Evolutionary conservation across 352 stramenopile species (phyloP), one percentile per base, ranked within the genome.

Genomic region (Phytopythium vexans): DNA sequence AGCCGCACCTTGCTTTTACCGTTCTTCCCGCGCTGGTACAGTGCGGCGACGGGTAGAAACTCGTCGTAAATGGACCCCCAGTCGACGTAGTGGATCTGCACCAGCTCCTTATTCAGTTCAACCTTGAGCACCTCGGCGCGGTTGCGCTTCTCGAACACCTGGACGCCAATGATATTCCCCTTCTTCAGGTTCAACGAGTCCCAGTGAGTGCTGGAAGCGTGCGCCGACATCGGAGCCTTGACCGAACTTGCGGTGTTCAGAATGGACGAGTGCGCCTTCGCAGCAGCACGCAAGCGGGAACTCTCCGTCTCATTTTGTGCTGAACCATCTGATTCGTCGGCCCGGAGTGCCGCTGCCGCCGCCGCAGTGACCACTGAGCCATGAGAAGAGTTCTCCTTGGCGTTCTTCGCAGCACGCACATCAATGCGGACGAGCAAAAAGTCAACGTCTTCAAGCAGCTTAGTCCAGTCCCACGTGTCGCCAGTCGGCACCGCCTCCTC

Each of bases 61-160:
- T 92, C 81, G 54, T 92, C 81, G 59, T 92, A 92, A 56, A 92
- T 87, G 39, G 78, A 89, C 16, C 80, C 77, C 81, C 81, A 92
- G 59, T 89, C 76, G 3, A 82, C 74, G 56, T 92, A 92, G 54
- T 92, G 81, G 33, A 92, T 72, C 44, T 88, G 78, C 47, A 89
- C 78, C 37, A 92, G 64, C 49, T 89, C 73, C 62, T 87, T 81
- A 54, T 89, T 77, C 45, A 70, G 62, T 51, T 75, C 74, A 21
- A 92, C 68, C 52, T 85, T 80, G 16, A 85, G 53, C 36, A 92
- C 72, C 41, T 83, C 57, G 4, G 81, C 81, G 32, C 74, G 70
- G 45, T 88, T 88, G 52, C 81, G 76, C 54, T 86, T 89, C 58
- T 89, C 78, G 48, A 83, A 86, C 36, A 89, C 78, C 34, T 89